Evolutionary conservation across 83 land plant genomes (phyloP), one percentile per base, ranked within the genome.

Genomic region (Picea engelmannii): DNA sequence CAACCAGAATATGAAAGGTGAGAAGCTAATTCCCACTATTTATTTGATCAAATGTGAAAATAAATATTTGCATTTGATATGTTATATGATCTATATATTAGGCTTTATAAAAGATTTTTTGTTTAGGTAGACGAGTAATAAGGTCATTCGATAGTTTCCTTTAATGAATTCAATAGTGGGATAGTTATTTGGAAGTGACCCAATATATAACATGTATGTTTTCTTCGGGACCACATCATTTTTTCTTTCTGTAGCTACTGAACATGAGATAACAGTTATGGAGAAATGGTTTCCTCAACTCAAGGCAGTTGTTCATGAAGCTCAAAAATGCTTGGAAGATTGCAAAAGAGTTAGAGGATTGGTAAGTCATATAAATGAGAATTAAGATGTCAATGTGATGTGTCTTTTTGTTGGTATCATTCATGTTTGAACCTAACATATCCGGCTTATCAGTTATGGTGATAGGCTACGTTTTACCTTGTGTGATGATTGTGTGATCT

Each of bases 1-100:
- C 91, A 87, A 70, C 95, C 95, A 81, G 96, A 97, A 82, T 95
- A 97, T 89, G 98, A 94, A 64, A 95, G 98, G 99, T 95, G 80
- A 75, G 17, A 38, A 27, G 4, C 6, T 35, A 62, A 73, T 55
- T 0, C 17, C 16, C 52, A 13, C 42, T 68, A 18, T 25, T 6
- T 6, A 38, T 69, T 38, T 18, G 8, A 17, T 38, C 21, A 38
- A 38, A 69, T 35, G 8, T 38, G 8, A 38, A 38, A 38, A 16
- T 18, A 21, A 20, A 69, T 24, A 6, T 38, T 6, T 69, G 74
- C 47, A 38, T 17, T 42, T 35, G 16, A 69, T 69, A 35, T 69
- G 47, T 38, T 69, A 9, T 69, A 69, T 38, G 20, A 27, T 67
- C 1, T 27, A 40, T 15, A 1, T 25, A 0, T 12, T 12, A 55